Conservation (phyloP, 306 rosid species). For the Begonia peltatifolia region DNA sequence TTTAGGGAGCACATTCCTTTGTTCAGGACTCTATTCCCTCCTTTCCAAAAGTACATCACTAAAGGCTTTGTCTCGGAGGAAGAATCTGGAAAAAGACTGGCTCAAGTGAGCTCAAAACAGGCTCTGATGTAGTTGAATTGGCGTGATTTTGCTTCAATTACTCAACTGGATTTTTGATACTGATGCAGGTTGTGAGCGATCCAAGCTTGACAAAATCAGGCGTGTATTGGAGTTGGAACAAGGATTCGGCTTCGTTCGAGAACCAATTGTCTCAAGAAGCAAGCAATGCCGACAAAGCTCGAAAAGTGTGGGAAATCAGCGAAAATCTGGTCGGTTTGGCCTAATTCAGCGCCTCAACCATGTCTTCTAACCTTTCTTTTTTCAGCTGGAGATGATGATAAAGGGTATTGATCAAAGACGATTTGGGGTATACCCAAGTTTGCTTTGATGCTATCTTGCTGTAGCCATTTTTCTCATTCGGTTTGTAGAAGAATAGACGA, state of each 20-base stretch:
- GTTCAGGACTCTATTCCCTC: conserved; percentile 85
- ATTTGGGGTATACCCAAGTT: too few relatives aligned
- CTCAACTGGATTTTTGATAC: conserved; percentile 10
- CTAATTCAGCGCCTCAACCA: conserved; percentile 9
- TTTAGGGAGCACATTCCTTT: conserved; percentile 94
- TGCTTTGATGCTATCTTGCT: neutral
- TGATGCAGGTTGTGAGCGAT: conserved; percentile 71
- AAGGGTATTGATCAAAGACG: neutral
- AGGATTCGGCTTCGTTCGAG: conserved; percentile 81
- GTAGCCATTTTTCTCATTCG: neutral
- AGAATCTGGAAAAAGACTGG: conserved; percentile 95
- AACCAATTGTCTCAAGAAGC: conserved; percentile 89
- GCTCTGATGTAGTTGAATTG: neutral
- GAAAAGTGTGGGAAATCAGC: conserved; percentile 85
- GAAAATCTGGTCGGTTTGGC: conserved; percentile 96
- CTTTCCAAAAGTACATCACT: conserved; percentile 93
- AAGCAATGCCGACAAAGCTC: conserved; percentile 74
- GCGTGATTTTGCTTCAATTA: neutral
- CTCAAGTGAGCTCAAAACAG: conserved; percentile 47
- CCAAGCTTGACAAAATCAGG: conserved; percentile 97
- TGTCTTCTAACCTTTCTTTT: neutral
- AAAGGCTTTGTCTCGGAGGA: conserved; percentile 94
- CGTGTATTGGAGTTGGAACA: conserved; percentile 99
- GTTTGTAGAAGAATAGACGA: too few relatives aligned
- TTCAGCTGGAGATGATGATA: neutral